phyloP scores from a whole-genome alignment of 2,329 filamentous ascomycete species.

The Venturia effusa region DNA sequence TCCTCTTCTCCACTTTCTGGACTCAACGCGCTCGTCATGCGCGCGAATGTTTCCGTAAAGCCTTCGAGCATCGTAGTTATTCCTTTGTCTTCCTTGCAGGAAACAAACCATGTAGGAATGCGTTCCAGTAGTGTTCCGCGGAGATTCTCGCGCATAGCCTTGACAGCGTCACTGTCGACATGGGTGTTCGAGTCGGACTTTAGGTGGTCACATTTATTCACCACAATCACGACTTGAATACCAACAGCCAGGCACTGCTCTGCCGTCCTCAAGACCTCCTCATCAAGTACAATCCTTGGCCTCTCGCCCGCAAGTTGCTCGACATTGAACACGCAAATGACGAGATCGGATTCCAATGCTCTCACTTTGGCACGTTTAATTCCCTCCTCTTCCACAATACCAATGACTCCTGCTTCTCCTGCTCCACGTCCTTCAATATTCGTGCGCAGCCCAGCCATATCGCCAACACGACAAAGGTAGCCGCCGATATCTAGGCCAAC shows the following conservation, averaged over 20 bases:
- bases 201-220: constrained; percentile 51
- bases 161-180: background rate
- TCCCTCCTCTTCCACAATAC: constrained; percentile 75
- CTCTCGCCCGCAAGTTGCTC: constrained; percentile 37
- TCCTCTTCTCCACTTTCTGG: constrained; percentile 22
- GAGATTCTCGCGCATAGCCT: constrained; percentile 11
- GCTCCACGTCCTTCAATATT: constrained; percentile 17
- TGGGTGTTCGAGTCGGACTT: constrained; percentile 19
- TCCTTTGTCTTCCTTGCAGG: constrained; percentile 54
- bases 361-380: constrained; percentile 76
- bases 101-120: constrained; percentile 45
- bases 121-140: constrained; percentile 29
- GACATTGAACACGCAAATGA: constrained; percentile 70
- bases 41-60: constrained; percentile 56
- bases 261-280: constrained; percentile 45
- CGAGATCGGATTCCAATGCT: constrained; percentile 72
- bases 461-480: constrained; percentile 86
- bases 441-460: constrained; percentile 79
- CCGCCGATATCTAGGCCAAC: constrained; percentile 80
- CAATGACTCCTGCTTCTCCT: constrained; percentile 37
- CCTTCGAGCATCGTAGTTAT: constrained; percentile 58
- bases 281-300: constrained; percentile 34
- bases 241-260: constrained; percentile 37
- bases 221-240: constrained; percentile 44
- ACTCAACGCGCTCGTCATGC: constrained; percentile 50